Evolutionary conservation across 2,329 filamentous ascomycete genomes (phyloP), one percentile per base, ranked within the genome.

Genomic region (Beauveria sp.): DNA sequence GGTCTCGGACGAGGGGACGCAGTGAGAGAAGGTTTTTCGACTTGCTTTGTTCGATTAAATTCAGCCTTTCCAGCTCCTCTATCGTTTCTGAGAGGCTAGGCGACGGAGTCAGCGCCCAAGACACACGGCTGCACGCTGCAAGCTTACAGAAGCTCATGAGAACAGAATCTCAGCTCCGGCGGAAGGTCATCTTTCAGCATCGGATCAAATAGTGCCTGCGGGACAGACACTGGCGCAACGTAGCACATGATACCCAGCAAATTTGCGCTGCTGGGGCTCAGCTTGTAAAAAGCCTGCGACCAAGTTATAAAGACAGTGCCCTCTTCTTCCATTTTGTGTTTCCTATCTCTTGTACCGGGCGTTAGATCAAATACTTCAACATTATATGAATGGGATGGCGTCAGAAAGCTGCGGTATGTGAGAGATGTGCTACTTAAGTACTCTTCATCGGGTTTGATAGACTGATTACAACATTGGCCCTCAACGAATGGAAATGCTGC

Each of bases 241-340:
- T 56, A 34, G 53, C 40, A 56, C 42, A 56, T 34, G 38, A 56
- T 46, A n/a, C 53, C 53, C 40, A 56, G 53, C 42, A 56, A 14
- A 34, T 3, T 45, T 12, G 40, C 24, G 53, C 22, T 18, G 28
- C 38, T n/a, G 7, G 22, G 50, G 4, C 9, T 52, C 30, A 53
- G 28, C 2, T 14, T n/a, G 10, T 22, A 9, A 24, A 42, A 53
- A 22, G 30, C 7, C 18, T 40, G 30, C n/a, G 4, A 16, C 28
- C 26, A 51, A 45, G 42, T 5, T 20, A 20, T 45, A 5, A 1
- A 4, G 8, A 5, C 7, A 20, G 0, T 1, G 30, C 30, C 30
- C 12, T 20, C 18, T 45, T 12, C 10, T 20, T n/a, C 42, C 30
- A 34, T 34, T 12, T 20, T 20, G n/a, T 9, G n/a, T n/a, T 10